These are phyloP conservation scores for Phalaenopsis aphrodite DNA, from an alignment of 106 monocot genomes.

Conservation along the genomic window DNA sequence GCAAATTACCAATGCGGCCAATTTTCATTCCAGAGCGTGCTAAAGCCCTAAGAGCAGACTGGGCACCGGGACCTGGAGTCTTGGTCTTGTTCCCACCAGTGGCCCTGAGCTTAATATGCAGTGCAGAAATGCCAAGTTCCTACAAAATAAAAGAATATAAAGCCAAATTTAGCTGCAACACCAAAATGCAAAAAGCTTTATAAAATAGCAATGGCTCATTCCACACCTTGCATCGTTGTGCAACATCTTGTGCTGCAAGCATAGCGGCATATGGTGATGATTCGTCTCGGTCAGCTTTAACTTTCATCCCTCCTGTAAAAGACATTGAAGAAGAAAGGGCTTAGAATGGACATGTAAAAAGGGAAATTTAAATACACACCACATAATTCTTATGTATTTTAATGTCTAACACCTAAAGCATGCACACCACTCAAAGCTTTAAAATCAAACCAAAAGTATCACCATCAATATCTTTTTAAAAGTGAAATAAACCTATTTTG, in stretches of 20 bases:
- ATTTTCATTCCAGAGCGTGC: slow-evolving; percentile 52
- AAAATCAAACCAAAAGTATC: too few species aligned
- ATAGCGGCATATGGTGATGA: slow-evolving; percentile 79
- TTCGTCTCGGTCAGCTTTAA: slow-evolving; percentile 71
- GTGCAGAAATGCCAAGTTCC: slow-evolving; percentile 49
- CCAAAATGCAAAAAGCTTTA: not conserved
- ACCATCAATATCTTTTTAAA: too few species aligned
- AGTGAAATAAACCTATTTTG: too few species aligned
- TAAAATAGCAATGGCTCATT: not conserved
- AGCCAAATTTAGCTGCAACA: not conserved
- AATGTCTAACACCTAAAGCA: too few species aligned
- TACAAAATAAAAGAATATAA: not conserved
- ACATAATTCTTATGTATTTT: too few species aligned
- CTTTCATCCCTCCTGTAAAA: slow-evolving; percentile 71
- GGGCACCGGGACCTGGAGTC: slow-evolving; percentile 58
- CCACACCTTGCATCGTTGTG: slow-evolving; percentile 8
- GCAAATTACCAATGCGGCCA: slow-evolving; percentile 39
- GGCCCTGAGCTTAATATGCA: slow-evolving; percentile 59
- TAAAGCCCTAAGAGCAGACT: slow-evolving; percentile 41
- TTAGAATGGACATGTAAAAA: too few species aligned
- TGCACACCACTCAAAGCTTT: too few species aligned
- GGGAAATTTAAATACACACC: too few species aligned
- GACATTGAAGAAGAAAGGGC: not conserved
- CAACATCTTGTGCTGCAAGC: slow-evolving; percentile 81
- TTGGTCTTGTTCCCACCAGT: slow-evolving; percentile 61